Base-by-base conservation (phyloP, 2,329 filamentous ascomycete genomes). In the Colletotrichum shisoi region DNA sequence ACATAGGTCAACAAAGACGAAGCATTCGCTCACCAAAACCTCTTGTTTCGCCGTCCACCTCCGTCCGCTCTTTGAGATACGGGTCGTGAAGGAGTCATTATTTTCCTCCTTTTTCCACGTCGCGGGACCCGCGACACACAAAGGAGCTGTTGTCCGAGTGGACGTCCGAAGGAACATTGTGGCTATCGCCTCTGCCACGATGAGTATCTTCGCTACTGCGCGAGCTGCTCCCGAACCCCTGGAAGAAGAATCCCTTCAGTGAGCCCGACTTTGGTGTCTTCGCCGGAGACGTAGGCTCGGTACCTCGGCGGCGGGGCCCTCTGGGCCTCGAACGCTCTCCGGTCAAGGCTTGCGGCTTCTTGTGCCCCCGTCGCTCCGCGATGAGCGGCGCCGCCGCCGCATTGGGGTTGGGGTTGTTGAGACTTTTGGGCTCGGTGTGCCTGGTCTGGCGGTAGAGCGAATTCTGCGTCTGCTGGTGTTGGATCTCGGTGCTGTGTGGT, bases 1-100 rank as follows among this genome's bases (percentile, higher is more conserved):
- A 68, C 65, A 68, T 68, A 65, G 62, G 51, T 65, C 54, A 56
- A 68, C 34, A 56, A 52, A 52, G 13, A 65, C 27, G 44, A 59
- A 60, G 49, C 61, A 60, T 68, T 65, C 56, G 65, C 65, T 68
- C 56, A 65, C 65, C 56, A 60, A 52, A 34, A 11, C 24, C n/a
- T 57, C 21, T n/a, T 40, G 37, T 31, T 17, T 13, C 39, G 13
- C 4, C 24, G 17, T 51, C 56, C 13, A 19, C 15, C 42, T 49
- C 57, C 17, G 11, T 34, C 31, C 31, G 31, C 31, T 34, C 46
- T 15, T 49, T 51, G 37, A 13, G 15, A 24, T 19, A 31, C 31
- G 12, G 21, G 6, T 19, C 37, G 46, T 11, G 4, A 6, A 27
- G 4, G 7, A 24, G 34, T 19, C 42, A 21, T 34, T 19, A 21